Base-by-base conservation (phyloP, 192 early-diverging fungal genomes). In the Thoreauomyces humboldtii region DNA sequence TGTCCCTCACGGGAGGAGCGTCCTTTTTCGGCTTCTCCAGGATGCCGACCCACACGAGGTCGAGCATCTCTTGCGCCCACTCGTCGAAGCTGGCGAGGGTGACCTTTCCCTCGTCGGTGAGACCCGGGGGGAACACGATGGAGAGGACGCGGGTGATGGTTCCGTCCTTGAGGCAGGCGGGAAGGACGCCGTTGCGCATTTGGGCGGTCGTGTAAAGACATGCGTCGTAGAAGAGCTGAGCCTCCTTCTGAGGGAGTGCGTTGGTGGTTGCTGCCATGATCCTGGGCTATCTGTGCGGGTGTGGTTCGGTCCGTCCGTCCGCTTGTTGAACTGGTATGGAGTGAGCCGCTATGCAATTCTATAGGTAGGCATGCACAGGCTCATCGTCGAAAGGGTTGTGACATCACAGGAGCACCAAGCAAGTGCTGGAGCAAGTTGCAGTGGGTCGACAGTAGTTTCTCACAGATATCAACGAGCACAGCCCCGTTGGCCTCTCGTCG, bases 51-150 rank as follows among this genome's bases (percentile, higher is more conserved):
- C 64, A 58, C 15, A 57, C 54, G n/a, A 66, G 22, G 37, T 46
- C 37, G 52, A 66, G 35, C 2, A 42, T 45, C 19, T 45, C 64
- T 12, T 55, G 32, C 6, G 64, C 64, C 64, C 64, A 66, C n/a
- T 15, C 4, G 32, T 66, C 64, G 32, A 66, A 66, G 48, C 25
- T 35, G 14, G 51, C 53, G 17, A 64, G 24, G 7, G 48, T 50
- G 9, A 15, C 19, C 9, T 47, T 44, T 14, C 31, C 38, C 14
- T 61, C 59, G n/a, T 45, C 42, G 17, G 59, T 61, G 0, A 38
- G 15, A 15, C 50, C 50, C 2, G 50, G 50, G 4, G 50, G 50
- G 4, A 29, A 7, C 27, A 52, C 21, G 50, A 52, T 29, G 29
- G 19, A 25, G 27, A 52, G 50, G 19, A 27, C 50, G 2, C 29